Evolutionary conservation across 2,329 filamentous ascomycete species (phyloP), one percentile per base, ranked within the genome.

Genomic region (Phymatotrichopsis omnivora): DNA sequence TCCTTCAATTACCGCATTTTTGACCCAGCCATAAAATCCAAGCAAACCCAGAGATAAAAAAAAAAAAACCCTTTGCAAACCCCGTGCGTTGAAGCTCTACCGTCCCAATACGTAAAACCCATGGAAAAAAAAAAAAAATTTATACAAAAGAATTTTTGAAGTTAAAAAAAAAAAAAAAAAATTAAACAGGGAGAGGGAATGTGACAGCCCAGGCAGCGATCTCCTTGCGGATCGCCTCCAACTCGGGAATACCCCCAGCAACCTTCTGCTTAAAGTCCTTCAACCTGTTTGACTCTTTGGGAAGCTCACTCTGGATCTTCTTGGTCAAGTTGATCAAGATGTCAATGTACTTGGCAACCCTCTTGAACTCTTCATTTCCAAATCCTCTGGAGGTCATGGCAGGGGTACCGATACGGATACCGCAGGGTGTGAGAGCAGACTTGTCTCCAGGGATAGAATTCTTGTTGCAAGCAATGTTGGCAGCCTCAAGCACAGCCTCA

Each of bases 391-490:
- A 86, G 47, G 87, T 94, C 91, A 98, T 98, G 65, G 91, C 91
- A 36, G 91, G 91, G 34, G 87, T 91, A 62, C 91, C 91, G 60
- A 98, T 93, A 59, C 91, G 85, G 66, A 98, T 80, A 72, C 91
- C 91, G 62, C 80, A 85, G 43, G 91, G 91, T 55, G 85, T 94
- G 57, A 98, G 76, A 37, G 91, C 91, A 48, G 85, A 93, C 75
- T 93, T 95, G 75, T 98, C 91, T 54, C 91, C 91, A 30, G 91
- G 91, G 49, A 94, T 91, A 51, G 85, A 82, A 78, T 98, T 98
- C 80, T 98, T 98, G 80, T 98, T 98, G 77, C 86, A 93, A 53
- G 91, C 87, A 66, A 98, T 93, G 74, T 94, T 93, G 69, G 95
- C 91, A 66, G 93, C 83, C 73, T 98, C 91, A 16, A 98, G 80